Evolutionary conservation across 495 filamentous ascomycete species (phyloP).

Genomic region (Penicillium silybi): DNA sequence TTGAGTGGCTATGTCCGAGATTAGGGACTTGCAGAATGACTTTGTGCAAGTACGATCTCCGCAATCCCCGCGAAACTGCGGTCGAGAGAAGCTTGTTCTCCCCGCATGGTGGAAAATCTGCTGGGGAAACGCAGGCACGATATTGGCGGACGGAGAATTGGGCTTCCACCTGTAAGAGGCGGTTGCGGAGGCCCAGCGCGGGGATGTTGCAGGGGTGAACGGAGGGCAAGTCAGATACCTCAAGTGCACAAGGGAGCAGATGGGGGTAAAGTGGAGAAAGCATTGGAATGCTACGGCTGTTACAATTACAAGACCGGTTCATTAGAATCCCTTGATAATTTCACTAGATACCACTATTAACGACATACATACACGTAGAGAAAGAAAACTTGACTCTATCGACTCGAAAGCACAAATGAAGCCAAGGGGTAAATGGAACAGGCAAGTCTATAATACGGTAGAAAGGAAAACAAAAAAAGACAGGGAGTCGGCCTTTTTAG

Average conservation of each 20-base stretch:
- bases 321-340: conserved; percentile 38
- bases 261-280: neutral
- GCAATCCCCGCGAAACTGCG: conserved; percentile 7
- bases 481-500: conserved; percentile 16
- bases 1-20: neutral
- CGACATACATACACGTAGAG: conserved; percentile 49
- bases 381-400: conserved; percentile 42
- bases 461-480: conserved; percentile 13
- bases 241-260: too few species aligned
- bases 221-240: neutral
- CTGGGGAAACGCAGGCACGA: conserved; percentile 3
- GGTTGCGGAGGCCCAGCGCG: neutral
- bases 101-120: conserved; percentile 18
- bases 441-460: conserved; percentile 47
- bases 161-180: conserved; percentile 20
- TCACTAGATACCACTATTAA: conserved; percentile 48
- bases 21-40: neutral
- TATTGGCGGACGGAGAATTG: conserved; percentile 17
- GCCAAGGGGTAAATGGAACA: conserved; percentile 33
- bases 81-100: conserved; percentile 17
- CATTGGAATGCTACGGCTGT: neutral
- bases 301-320: conserved; percentile 7
- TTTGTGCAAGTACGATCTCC: conserved; percentile 7
- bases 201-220: neutral
- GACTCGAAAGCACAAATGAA: conserved; percentile 27